Evolutionary conservation across 306 rosid genomes (phyloP).

Genomic region (Parietaria judaica): DNA sequence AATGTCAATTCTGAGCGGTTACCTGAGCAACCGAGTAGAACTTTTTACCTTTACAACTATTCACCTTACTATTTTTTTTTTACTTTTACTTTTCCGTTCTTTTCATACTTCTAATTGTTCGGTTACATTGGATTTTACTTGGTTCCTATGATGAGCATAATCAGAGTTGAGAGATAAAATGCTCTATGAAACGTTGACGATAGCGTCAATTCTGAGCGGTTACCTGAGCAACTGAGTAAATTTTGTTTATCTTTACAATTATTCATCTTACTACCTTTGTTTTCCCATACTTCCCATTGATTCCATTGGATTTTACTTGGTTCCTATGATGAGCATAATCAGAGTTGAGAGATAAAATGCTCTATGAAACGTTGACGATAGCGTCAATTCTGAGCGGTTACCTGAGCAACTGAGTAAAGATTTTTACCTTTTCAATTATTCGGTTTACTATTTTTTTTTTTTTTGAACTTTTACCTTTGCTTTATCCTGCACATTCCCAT

Average conservation of each 20-base stretch:
- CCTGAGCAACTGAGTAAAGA: constrained; percentile 16
- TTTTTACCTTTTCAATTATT: too few relatives aligned
- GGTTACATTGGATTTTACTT: too few relatives aligned
- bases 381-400: constrained; percentile 45
- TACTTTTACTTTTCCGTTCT: too few relatives aligned
- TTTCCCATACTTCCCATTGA: neutral
- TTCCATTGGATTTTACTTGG: constrained; percentile 2
- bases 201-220: too few relatives aligned
- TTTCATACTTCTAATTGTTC: neutral
- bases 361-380: constrained; percentile 25
- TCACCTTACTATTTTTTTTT: neutral
- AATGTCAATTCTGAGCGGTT: constrained; percentile 43
- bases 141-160: neutral
- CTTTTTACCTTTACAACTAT: too few relatives aligned
- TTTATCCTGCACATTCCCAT: too few relatives aligned
- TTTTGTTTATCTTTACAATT: too few relatives aligned
- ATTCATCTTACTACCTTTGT: too few relatives aligned
- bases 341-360: constrained; percentile 24
- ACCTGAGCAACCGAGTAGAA: constrained; percentile 18
- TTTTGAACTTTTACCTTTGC: too few relatives aligned
- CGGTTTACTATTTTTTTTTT: neutral
- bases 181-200: too few relatives aligned
- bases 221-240: too few relatives aligned
- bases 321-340: constrained; percentile 36
- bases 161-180: too few relatives aligned